Evolutionary conservation across 2,329 filamentous ascomycete species (phyloP), one percentile per base, ranked within the genome.

Genomic region (Fusarium setosum): DNA sequence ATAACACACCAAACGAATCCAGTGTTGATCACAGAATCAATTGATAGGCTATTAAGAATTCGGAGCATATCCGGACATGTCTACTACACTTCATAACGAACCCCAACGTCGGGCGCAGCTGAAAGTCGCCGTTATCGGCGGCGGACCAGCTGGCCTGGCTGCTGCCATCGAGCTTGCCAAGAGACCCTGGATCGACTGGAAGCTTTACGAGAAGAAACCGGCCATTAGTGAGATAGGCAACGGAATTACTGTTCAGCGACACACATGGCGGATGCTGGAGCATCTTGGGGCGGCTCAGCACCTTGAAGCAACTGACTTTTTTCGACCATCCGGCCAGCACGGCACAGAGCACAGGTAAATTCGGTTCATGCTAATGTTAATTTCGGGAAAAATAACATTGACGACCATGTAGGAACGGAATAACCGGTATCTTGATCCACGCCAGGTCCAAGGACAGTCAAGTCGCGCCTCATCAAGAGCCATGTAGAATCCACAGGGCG

Each of bases 401-500:
- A n/a, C n/a, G n/a, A n/a, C n/a, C n/a, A n/a, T n/a, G n/a, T 11
- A n/a, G 7, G 11, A 9, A 6, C 9, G 59, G n/a, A n/a, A n/a
- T n/a, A n/a, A n/a, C n/a, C n/a, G n/a, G n/a, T n/a, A n/a, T n/a
- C n/a, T n/a, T n/a, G n/a, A n/a, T n/a, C n/a, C n/a, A n/a, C n/a
- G n/a, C n/a, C n/a, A n/a, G n/a, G n/a, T n/a, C n/a, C n/a, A n/a
- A n/a, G n/a, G n/a, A n/a, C 2, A 51, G 54, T 2, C 58, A 69
- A 11, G 63, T 65, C 3, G 70, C 70, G 4, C 49, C 64, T 6
- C 68, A 73, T 37, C 69, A 68, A 35, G 26, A 60, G 3, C 67
- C 64, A 37, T 70, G 72, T 32, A 56, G 72, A 8, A 64, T 71
- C 31, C 44, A 68, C 12, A 68, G 79, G n/a, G 73, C 77, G 6